phyloP scores from a whole-genome alignment of 2,329 filamentous ascomycete genomes.

The Colletotrichum brevisporum region DNA sequence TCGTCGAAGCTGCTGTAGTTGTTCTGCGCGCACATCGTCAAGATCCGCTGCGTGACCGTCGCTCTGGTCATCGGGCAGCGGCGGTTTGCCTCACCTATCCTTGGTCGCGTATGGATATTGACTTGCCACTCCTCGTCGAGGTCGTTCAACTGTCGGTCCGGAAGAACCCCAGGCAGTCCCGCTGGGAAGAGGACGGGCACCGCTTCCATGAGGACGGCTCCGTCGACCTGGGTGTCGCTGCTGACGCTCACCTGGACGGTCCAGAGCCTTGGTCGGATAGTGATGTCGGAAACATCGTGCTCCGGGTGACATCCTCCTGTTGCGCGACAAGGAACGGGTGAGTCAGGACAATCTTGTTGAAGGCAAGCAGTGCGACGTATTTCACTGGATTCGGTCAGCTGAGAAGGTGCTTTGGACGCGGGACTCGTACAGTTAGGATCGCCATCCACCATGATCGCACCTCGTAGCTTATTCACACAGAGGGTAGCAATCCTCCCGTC shows the following conservation, averaged over 20 bases:
- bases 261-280: constrained; percentile 92
- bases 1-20: constrained; percentile 88
- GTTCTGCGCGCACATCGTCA: constrained; percentile 90
- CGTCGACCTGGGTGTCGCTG: too few relatives aligned
- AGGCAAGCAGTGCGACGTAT: constrained; percentile 95
- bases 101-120: constrained; percentile 53
- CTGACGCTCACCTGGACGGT: constrained; percentile 95
- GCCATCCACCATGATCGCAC: constrained; percentile 93
- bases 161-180: constrained; percentile 62
- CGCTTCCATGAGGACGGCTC: constrained; percentile 90
- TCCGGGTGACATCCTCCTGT: constrained; percentile 97
- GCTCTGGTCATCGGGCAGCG: constrained; percentile 87
- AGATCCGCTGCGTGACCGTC: constrained; percentile 89
- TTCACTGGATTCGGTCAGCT: constrained; percentile 72
- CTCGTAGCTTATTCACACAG: constrained; percentile 92
- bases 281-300: too few relatives aligned
- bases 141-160: too few relatives aligned
- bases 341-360: constrained; percentile 92
- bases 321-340: constrained; percentile 90
- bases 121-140: constrained; percentile 67
- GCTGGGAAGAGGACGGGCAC: constrained; percentile 74
- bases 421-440: constrained; percentile 86
- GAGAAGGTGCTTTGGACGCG: neutral
- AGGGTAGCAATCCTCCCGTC: constrained; percentile 92
- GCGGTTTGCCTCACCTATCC: constrained; percentile 63